Evolutionary conservation across 2,329 filamentous ascomycete species (phyloP).

Genomic region (Exophiala spinifera): DNA sequence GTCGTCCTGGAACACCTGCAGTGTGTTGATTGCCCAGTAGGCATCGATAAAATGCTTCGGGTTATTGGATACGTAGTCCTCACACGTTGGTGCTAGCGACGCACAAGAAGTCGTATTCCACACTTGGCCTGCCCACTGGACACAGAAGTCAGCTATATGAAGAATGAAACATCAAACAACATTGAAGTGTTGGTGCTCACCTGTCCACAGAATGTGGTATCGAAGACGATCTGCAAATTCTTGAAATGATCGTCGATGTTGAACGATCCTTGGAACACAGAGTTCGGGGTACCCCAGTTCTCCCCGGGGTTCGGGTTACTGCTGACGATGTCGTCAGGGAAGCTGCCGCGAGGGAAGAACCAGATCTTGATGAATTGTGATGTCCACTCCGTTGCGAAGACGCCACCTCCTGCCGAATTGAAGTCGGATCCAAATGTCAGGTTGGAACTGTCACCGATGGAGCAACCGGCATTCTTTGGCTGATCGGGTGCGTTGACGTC

Average conservation of each 20-base stretch:
- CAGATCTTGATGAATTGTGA: constrained; percentile 69
- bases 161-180: no score
- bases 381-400: constrained; percentile 77
- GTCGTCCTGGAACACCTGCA: constrained; percentile 59
- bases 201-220: constrained; percentile 55
- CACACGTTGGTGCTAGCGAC: constrained; percentile 61
- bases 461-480: constrained; percentile 39
- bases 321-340: constrained; percentile 46
- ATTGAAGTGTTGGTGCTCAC: constrained; percentile 8
- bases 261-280: constrained; percentile 41
- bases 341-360: constrained; percentile 48
- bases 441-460: constrained; percentile 33
- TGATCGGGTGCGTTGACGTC: constrained; percentile 45
- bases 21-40: constrained; percentile 71
- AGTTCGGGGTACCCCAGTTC: constrained; percentile 48
- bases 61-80: constrained; percentile 67
- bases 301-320: constrained; percentile 42
- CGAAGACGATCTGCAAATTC: constrained; percentile 47
- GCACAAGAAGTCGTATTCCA: constrained; percentile 46
- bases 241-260: constrained; percentile 43
- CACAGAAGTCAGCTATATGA: not conserved
- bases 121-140: constrained; percentile 23
- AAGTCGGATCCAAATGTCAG: constrained; percentile 52
- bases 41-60: constrained; percentile 65
- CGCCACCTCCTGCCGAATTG: constrained; percentile 54